Conservation (phyloP, 768 basidiomycete species). For the Collybiopsis luxurians region DNA sequence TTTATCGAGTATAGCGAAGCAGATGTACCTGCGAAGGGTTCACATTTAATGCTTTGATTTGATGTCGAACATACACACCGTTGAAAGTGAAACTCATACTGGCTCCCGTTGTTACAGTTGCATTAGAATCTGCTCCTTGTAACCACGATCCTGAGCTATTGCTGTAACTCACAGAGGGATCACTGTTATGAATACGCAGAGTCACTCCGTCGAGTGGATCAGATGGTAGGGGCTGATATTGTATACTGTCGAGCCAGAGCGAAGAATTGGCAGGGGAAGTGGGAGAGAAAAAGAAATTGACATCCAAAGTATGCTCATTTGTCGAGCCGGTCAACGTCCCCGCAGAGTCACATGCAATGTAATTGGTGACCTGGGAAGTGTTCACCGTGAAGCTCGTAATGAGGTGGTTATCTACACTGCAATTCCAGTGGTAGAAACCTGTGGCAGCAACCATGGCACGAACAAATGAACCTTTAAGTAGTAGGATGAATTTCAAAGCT, state of each 20-base stretch:
- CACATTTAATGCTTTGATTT: background rate
- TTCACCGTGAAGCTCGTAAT: background rate
- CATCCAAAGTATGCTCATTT: background rate
- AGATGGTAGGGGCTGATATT: background rate
- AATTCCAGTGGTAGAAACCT: background rate
- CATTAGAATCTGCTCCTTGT: background rate
- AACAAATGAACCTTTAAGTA: background rate
- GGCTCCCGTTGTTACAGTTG: background rate
- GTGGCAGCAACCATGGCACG: background rate
- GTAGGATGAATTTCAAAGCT: background rate
- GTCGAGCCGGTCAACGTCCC: background rate
- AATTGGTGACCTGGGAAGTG: background rate
- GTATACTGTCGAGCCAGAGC: background rate
- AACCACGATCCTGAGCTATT: background rate
- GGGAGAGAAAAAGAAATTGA: background rate
- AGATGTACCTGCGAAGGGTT: background rate
- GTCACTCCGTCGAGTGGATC: background rate
- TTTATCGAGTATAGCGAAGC: background rate
- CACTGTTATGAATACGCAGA: background rate
- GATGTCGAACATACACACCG: background rate
- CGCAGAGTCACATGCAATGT: background rate
- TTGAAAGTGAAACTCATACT: background rate
- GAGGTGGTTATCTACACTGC: background rate
- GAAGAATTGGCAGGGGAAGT: background rate
- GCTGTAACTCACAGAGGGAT: background rate